Percentiles rank a stretch among this genome's conserved stretches.
These are phyloP conservation scores for Exophiala alcalophila DNA, from an alignment of 2,329 filamentous ascomycete genomes.

Conservation along the genomic window DNA sequence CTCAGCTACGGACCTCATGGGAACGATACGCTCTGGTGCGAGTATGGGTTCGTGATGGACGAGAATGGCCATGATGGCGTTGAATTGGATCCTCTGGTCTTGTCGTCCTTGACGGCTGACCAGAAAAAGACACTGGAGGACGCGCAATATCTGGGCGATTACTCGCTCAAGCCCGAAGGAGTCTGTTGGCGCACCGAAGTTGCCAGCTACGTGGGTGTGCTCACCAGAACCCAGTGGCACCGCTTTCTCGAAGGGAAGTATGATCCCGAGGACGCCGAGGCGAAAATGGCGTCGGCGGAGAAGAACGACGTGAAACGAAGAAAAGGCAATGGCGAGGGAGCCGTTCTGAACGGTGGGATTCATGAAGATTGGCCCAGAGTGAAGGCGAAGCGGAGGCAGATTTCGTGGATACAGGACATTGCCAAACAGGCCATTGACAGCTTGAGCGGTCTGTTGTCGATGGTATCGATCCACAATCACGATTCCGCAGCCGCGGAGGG, in stretches of 20 bases:
- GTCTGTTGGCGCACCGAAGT: conserved; percentile 25
- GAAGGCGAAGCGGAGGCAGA: conserved; percentile 5
- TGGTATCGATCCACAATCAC: not conserved
- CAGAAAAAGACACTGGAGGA: conserved; percentile 13
- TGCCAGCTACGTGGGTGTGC: conserved; percentile 17
- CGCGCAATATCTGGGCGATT: conserved; percentile 19
- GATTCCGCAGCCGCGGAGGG: too few species aligned
- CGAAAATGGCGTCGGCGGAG: too few species aligned
- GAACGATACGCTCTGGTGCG: conserved; percentile 24
- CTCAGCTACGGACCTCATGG: conserved; percentile 24
- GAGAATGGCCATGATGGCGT: conserved; percentile 16
- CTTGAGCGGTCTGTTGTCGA: not conserved
- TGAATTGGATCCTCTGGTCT: conserved; percentile 14
- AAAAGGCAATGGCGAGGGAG: not conserved
- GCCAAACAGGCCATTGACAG: conserved; percentile 4
- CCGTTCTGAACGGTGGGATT: not conserved
- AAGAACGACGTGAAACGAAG: too few species aligned
- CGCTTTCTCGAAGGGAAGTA: conserved; percentile 13
- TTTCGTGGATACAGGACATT: conserved; percentile 6
- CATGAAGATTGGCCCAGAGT: not conserved
- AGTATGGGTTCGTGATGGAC: conserved; percentile 26
- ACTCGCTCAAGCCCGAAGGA: conserved; percentile 15
- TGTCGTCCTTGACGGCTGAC: conserved; percentile 4
- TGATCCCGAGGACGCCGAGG: conserved; percentile 15
- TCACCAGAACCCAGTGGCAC: conserved; percentile 13